Percentiles rank a stretch among this genome's conserved stretches.
phyloP scores from a whole-genome alignment of 2,329 filamentous ascomycete species.

The Emmonsia crescens region DNA sequence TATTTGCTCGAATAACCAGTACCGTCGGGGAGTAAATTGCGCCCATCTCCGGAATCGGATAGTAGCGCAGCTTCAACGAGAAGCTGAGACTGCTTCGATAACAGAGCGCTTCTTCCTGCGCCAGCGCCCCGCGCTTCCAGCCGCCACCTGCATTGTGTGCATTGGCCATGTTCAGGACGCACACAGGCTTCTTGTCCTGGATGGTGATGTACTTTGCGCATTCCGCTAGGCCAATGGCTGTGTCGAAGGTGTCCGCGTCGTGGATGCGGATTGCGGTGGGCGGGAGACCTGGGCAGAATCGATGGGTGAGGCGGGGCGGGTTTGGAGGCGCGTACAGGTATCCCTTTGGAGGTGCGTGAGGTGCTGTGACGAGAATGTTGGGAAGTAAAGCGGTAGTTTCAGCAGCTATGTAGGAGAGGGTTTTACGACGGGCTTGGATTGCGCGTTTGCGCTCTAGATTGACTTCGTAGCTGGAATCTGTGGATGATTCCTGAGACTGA shows the following conservation, averaged over 20 bases:
- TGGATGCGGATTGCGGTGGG: constrained; percentile 39
- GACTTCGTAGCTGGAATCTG: not conserved
- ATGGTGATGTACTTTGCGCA: constrained; percentile 14
- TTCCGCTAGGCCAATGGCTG: constrained; percentile 36
- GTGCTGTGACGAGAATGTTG: constrained; percentile 36
- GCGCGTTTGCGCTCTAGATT: not conserved
- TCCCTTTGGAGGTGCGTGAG: constrained; percentile 30
- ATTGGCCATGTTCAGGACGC: constrained; percentile 57
- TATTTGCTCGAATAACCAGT: constrained; percentile 46
- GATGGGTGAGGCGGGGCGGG: constrained; percentile 30
- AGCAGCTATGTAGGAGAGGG: constrained; percentile 34
- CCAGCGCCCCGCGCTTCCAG: constrained; percentile 50
- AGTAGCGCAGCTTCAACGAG: constrained; percentile 36
- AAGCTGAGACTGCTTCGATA: constrained; percentile 43
- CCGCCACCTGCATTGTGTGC: constrained; percentile 49
- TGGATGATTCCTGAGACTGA: not conserved
- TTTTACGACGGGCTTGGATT: constrained; percentile 9
- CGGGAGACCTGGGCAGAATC: constrained; percentile 33
- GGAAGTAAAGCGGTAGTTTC: constrained; percentile 42
- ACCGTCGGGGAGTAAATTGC: constrained; percentile 52
- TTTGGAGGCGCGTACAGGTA: constrained; percentile 28
- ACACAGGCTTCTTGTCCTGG: constrained; percentile 35
- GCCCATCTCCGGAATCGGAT: constrained; percentile 42
- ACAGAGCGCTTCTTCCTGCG: constrained; percentile 61
- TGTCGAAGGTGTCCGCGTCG: constrained; percentile 49